Base-by-base conservation (phyloP, 1,139 yeast species). In the Lodderomyces metapsilosis region DNA sequence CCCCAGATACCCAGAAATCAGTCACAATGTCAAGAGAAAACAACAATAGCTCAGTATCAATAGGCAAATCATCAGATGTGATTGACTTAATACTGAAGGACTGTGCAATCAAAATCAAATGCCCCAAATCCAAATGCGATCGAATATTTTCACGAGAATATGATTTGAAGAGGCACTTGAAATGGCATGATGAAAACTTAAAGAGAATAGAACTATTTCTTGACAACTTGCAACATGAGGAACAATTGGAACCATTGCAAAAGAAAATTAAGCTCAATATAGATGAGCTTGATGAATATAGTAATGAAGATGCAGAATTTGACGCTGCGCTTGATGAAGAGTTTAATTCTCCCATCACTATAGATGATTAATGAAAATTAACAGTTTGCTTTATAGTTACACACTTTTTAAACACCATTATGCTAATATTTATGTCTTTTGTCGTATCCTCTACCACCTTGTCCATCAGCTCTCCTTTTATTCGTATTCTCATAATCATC, bases 111-210 rank as follows among this genome's bases (percentile, higher is more conserved):
- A 60, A 59, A 15, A 49, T 76, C 1, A 43, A 54, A 0, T 81
- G 88, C 51, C 74, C 80, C 1, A 70, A 64, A 43, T 54, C 51
- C 13, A 67, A 67, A 37, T 82, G 88, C 53, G 61, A 56, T 23
- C 59, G 84, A 31, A 58, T 56, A 22, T 81, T 80, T 52, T 60
- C 68, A 15, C 62, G 73, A 43, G 68, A 70, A 0, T 68, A 71
- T 49, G 84, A 80, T 52, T 56, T 79, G 28, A 54, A 58, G 17
- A 64, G 84, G 37, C 88, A 82, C 54, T 49, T 80, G 38, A 59
- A 57, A 32, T 78, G 84, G 84, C 87, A 81, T 53, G 66, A 68
- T 9, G 60, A 61, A 17, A 68, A 69, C 28, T 51, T 64, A 43
- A 48, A 48, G 34, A 64, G 59, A 48, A 61, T 71, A 10, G 68